Evolutionary conservation across 805 yeast species (phyloP), one percentile per base, ranked within the genome.

Genomic region (Zygotorulaspora sp.): DNA sequence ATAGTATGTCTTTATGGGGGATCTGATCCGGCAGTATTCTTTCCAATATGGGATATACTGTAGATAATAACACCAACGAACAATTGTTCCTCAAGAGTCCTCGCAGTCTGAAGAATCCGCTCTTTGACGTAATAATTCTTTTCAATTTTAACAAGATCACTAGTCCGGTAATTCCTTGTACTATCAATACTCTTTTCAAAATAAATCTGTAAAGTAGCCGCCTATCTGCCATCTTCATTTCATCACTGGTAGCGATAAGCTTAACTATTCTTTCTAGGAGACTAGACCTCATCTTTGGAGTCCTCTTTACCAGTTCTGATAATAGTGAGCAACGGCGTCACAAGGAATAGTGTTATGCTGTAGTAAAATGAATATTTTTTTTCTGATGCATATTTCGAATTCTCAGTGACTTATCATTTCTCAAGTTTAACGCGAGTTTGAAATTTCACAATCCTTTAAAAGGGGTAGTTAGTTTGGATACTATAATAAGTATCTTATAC

Each of bases 131-230:
- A 12, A 11, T 17, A 15, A 30, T 17, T 16, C 29, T 16, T 18
- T 20, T 29, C 12, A 29, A 11, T 22, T 21, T 35, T 23, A 24
- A 27, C 24, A 43, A 26, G 30, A 36, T 30, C 19, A 38, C 16
- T 22, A 38, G 27, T 1, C 34, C 35, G 9, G 37, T 27, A 13
- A 36, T n/a, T 20, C 40, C 43, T 18, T 43, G 39, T 3, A 40
- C 26, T n/a, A 39, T 29, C 21, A 38, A 3, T 17, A 43, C n/a
- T 18, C 40, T 26, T 19, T 16, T 38, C 12, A 33, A 8, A 17
- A 36, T 14, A 12, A 12, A 17, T 8, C 14, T 26, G 14, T 12
- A 5, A 11, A 26, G 17, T 26, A 6, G 17, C 17, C 16, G 17
- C 16, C 17, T 26, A 14, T 8, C 26, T 23, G 26, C 26, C 12